Evolutionary conservation across 2,329 filamentous ascomycete species (phyloP).

Genomic region (Gyromitra esculenta): DNA sequence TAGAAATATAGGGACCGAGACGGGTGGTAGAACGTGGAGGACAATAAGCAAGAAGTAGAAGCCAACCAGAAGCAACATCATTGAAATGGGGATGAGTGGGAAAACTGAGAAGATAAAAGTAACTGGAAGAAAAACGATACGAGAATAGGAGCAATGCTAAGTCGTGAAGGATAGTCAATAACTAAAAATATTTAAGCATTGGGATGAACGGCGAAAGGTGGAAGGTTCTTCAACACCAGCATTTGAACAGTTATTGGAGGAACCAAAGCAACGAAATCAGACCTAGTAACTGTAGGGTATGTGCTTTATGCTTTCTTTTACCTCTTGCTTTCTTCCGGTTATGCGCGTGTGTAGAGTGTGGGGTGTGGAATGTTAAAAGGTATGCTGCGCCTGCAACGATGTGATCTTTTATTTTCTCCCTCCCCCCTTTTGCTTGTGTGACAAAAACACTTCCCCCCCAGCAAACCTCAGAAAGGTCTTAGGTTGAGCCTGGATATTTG

Average conservation of each 20-base stretch:
- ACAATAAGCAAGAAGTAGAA: background rate
- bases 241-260: background rate
- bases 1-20: background rate
- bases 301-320: background rate
- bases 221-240: background rate
- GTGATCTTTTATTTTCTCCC: background rate
- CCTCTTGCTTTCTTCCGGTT: background rate
- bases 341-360: background rate
- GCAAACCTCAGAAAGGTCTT: background rate
- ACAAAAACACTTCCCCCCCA: background rate
- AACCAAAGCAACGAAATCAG: background rate
- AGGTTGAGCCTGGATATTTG: no score
- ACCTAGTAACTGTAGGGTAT: background rate
- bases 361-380: background rate
- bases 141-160: no score
- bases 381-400: background rate
- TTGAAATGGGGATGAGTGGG: no score
- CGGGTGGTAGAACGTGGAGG: background rate
- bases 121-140: no score
- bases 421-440: background rate
- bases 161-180: background rate
- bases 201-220: background rate
- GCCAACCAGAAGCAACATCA: no score
- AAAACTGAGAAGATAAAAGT: no score
- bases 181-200: background rate